Base-by-base conservation (phyloP, 1,284 basidiomycete genomes). In the Inonotus hispidus region DNA sequence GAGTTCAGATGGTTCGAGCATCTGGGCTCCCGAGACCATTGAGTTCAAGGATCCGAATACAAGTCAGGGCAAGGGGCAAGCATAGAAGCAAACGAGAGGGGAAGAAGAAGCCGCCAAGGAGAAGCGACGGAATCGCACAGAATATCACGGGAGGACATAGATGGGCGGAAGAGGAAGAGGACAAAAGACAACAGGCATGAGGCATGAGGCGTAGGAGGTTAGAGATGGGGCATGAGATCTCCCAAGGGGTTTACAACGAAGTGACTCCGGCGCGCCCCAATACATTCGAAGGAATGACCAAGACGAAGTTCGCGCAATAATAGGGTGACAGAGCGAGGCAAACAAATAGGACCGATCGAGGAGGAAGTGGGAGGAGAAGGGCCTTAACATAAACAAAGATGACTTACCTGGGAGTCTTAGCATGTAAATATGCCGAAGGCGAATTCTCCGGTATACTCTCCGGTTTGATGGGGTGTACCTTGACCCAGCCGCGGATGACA, bases 401-500 rank as follows among this genome's bases (percentile, higher is more conserved):
- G 38, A 75, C 81, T 64, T 68, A 92, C 92, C 75, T 79, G 63
- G 84, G 78, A 61, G 84, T 81, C 69, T 89, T 90, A 27, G 75
- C 75, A 38, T 95, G 74, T 57, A 96, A 68, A 21, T 72, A 75
- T 10, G 80, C 76, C 0, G 90, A 81, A 0, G 92, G 90, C 0
- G 90, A 90, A 7, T 77, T 81, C 62, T 85, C 82, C 1, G 87
- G 77, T 11, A 95, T 78, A 59, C 92, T 93, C 61, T 92, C 87
- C 79, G 87, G 83, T 65, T 87, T 88, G 32, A 98, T 91, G 0
- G 96, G 95, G 69, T 93, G 79, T 1, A 71, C 75, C 69, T 92
- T 89, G 66, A 94, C 82, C 86, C 90, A 95, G 35, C 84, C 85
- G 3, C 95, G 83, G 71, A 90, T 86, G 50, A 98, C 77, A 71